Evolutionary conservation across 164 flowering plant species (phyloP).

Genomic region (Berberis vulgaris): DNA sequence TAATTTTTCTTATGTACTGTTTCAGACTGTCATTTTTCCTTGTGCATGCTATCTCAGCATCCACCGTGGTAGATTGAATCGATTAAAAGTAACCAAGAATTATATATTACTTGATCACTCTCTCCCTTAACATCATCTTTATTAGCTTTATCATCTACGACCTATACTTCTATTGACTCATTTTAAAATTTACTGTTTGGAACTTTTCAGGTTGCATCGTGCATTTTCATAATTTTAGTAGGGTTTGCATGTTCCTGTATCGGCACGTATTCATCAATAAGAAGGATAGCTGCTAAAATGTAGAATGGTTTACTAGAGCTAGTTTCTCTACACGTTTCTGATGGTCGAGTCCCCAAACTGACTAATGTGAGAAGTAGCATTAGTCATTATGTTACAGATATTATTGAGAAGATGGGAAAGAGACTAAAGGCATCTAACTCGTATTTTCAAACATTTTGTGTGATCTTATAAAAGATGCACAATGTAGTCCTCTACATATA

Average conservation of each 20-base stretch:
- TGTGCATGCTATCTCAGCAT: slow-evolving; percentile 54
- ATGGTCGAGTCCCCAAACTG: too few relatives aligned
- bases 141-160: background rate
- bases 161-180: background rate
- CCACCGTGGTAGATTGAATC: slow-evolving; percentile 25
- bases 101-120: background rate
- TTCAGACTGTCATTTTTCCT: slow-evolving; percentile 50
- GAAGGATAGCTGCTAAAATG: slow-evolving; percentile 16
- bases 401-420: too few relatives aligned
- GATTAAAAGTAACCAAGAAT: slow-evolving; percentile 25
- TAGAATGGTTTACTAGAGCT: too few relatives aligned
- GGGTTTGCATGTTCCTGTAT: slow-evolving; percentile 28
- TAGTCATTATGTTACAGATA: too few relatives aligned
- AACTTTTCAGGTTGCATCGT: slow-evolving; percentile 7
- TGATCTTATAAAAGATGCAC: too few relatives aligned
- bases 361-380: too few relatives aligned
- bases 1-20: background rate
- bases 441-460: too few relatives aligned
- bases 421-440: too few relatives aligned
- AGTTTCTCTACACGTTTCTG: too few relatives aligned
- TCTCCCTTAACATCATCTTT: background rate
- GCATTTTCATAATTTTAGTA: slow-evolving; percentile 22
- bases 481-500: too few relatives aligned
- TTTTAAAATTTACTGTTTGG: background rate
- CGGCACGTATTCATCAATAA: slow-evolving; percentile 55